Evolutionary conservation across 2,329 filamentous ascomycete species (phyloP).

Genomic region (Knoxdaviesia capensis): DNA sequence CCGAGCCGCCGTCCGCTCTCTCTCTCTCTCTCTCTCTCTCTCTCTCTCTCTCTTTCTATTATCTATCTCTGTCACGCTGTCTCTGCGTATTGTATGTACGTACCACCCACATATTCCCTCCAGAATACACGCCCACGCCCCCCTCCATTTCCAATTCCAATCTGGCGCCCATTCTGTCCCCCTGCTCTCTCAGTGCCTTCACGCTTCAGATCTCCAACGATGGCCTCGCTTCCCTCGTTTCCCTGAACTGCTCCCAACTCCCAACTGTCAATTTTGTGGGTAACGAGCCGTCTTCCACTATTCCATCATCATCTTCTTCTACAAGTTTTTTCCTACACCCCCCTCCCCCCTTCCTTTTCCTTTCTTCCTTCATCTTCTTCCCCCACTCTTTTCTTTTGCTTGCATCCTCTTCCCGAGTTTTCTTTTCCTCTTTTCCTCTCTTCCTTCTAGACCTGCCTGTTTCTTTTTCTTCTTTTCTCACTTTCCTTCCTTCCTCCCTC

Average conservation of each 20-base stretch:
- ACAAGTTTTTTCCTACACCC: too few relatives aligned
- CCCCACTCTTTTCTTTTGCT: too few relatives aligned
- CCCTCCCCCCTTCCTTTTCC: too few relatives aligned
- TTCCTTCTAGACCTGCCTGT: slow-evolving; percentile 3
- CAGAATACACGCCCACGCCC: neutral
- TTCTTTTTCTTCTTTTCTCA: slow-evolving; percentile 5
- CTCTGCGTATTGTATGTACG: neutral
- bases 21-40: neutral
- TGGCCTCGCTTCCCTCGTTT: too few relatives aligned
- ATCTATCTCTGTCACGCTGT: neutral
- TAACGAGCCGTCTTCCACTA: too few relatives aligned
- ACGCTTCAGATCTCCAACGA: too few relatives aligned
- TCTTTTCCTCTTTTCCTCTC: neutral
- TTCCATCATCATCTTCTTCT: too few relatives aligned
- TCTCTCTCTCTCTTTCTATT: neutral
- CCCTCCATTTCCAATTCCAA: neutral
- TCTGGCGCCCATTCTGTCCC: neutral
- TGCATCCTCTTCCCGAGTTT: too few relatives aligned
- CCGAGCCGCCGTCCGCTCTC: neutral
- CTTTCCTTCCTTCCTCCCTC: slow-evolving; percentile 2
- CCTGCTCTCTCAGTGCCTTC: too few relatives aligned
- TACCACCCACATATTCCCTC: neutral
- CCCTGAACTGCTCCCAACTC: too few relatives aligned
- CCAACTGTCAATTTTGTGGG: too few relatives aligned
- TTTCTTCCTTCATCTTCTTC: neutral